A percentile compares a stretch with the other conserved stretches of the same genome.
phyloP scores from a whole-genome alignment of 768 basidiomycete genomes.

The Suillus fuscotomentosus region DNA sequence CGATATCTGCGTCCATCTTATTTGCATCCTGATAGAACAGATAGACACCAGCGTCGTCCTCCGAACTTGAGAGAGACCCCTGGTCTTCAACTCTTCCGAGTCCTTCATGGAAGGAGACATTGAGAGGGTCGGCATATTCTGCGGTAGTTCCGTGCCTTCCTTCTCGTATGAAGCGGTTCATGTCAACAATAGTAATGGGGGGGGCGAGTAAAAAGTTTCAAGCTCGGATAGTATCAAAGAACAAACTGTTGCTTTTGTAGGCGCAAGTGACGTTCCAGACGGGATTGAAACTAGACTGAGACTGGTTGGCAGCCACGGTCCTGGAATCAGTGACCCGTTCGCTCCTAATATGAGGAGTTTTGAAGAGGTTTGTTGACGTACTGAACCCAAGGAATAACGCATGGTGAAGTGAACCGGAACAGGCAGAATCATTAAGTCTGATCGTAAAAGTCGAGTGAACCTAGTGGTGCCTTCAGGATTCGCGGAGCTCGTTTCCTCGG shows the following conservation, averaged over 20 bases:
- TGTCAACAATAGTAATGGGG: slow-evolving; percentile 13
- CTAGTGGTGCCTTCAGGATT: slow-evolving; percentile 25
- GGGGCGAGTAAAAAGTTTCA: slow-evolving; percentile 14
- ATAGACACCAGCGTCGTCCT: slow-evolving; percentile 46
- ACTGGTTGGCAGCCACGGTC: slow-evolving; percentile 3
- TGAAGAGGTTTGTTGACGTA: slow-evolving; percentile 24
- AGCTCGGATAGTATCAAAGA: slow-evolving; percentile 2
- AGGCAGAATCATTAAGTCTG: slow-evolving; percentile 30
- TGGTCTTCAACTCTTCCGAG: slow-evolving; percentile 39
- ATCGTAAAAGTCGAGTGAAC: slow-evolving; percentile 28
- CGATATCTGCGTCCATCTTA: slow-evolving; percentile 43
- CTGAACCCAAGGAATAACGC: slow-evolving; percentile 27
- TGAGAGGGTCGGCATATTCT: slow-evolving; percentile 27
- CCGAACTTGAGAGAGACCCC: slow-evolving; percentile 55
- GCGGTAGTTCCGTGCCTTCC: slow-evolving; percentile 25
- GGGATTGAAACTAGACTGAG: slow-evolving; percentile 27
- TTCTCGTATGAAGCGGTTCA: slow-evolving; percentile 28
- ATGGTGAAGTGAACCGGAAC: slow-evolving; percentile 30
- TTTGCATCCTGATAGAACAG: slow-evolving; percentile 29
- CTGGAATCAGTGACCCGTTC: slow-evolving; percentile 18
- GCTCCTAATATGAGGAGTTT: slow-evolving; percentile 24
- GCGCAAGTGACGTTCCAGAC: slow-evolving; percentile 26
- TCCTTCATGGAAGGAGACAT: slow-evolving; percentile 19
- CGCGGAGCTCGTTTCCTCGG: slow-evolving; percentile 33
- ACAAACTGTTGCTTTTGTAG: slow-evolving; percentile 12